phyloP scores from a whole-genome alignment of 2,329 filamentous ascomycete genomes.

The Dactylellina drechsleri region DNA sequence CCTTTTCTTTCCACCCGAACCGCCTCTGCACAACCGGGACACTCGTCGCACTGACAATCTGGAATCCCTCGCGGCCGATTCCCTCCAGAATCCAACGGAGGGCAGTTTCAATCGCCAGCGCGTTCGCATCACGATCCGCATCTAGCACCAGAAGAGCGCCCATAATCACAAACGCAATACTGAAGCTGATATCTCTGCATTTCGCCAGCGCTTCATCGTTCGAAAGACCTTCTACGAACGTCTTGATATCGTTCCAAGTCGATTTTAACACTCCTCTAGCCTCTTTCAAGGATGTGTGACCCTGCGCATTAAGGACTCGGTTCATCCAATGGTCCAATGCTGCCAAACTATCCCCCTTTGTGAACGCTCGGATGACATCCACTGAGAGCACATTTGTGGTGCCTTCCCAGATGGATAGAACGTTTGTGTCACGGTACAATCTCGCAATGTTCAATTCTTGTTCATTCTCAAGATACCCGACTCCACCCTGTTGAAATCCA shows the following conservation, averaged over 20 bases:
- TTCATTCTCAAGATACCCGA: conserved; percentile 73
- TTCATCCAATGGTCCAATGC: conserved; percentile 57
- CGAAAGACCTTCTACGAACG: conserved; percentile 60
- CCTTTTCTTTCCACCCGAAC: conserved; percentile 40
- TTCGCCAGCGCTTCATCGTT: conserved; percentile 60
- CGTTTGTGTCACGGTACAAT: conserved; percentile 72
- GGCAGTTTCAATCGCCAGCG: conserved; percentile 59
- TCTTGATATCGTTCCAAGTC: conserved; percentile 63
- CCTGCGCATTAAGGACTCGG: conserved; percentile 54
- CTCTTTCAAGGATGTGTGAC: conserved; percentile 35
- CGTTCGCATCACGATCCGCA: conserved; percentile 60
- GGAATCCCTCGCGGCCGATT: conserved; percentile 47
- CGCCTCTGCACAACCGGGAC: conserved; percentile 28
- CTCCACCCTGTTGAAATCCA: conserved; percentile 67
- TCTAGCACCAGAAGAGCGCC: conserved; percentile 60
- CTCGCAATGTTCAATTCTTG: conserved; percentile 74
- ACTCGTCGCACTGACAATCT: conserved; percentile 27
- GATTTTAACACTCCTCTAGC: conserved; percentile 26
- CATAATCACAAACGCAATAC: conserved; percentile 60
- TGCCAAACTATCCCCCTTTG: conserved; percentile 59
- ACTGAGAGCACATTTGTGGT: conserved; percentile 76
- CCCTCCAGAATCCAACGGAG: conserved; percentile 58
- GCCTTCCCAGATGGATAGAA: conserved; percentile 76
- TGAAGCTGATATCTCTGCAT: conserved; percentile 59
- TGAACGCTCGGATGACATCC: conserved; percentile 65